Percentiles rank a stretch among this genome's conserved stretches.
Evolutionary conservation across 768 basidiomycete genomes (phyloP).

Genomic region (Boletus patriciae): DNA sequence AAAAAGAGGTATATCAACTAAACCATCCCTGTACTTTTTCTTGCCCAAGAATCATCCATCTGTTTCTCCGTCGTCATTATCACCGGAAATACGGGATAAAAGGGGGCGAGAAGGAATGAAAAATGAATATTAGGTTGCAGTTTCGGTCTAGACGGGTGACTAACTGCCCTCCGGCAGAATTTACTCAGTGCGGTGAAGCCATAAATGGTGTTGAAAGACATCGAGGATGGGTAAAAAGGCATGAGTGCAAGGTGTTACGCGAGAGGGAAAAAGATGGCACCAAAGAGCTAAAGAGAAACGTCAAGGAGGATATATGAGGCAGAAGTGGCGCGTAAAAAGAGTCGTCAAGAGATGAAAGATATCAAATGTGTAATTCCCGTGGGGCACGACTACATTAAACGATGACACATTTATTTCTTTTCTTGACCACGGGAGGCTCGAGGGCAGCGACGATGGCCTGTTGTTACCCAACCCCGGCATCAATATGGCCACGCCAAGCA

Average conservation of each 20-base stretch:
- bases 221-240: conserved; percentile 26
- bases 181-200: conserved; percentile 29
- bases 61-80: conserved; percentile 6
- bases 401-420: conserved; percentile 77
- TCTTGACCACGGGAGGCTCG: conserved; percentile 92
- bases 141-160: conserved; percentile 26
- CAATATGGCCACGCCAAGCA: conserved; percentile 3
- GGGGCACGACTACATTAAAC: conserved; percentile 53
- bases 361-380: conserved; percentile 31
- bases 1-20: conserved; percentile 20
- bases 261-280: conserved; percentile 19
- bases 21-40: conserved; percentile 19
- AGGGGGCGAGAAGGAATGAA: conserved; percentile 1
- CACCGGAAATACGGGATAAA: conserved; percentile 9
- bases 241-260: conserved; percentile 26
- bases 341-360: conserved; percentile 38
- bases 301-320: conserved; percentile 40
- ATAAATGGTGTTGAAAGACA: conserved; percentile 19
- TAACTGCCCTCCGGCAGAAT: conserved; percentile 24
- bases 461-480: conserved; percentile 12
- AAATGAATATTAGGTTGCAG: conserved; percentile 26
- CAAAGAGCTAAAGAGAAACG: conserved; percentile 25
- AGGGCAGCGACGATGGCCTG: conserved; percentile 97
- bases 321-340: conserved; percentile 30
- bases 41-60: conserved; percentile 22